A percentile compares a stretch with the other conserved stretches of the same genome.
These are phyloP conservation scores for Oryza glaberrima DNA, from an alignment of 176 grass and related monocot species.

Conservation along the genomic window DNA sequence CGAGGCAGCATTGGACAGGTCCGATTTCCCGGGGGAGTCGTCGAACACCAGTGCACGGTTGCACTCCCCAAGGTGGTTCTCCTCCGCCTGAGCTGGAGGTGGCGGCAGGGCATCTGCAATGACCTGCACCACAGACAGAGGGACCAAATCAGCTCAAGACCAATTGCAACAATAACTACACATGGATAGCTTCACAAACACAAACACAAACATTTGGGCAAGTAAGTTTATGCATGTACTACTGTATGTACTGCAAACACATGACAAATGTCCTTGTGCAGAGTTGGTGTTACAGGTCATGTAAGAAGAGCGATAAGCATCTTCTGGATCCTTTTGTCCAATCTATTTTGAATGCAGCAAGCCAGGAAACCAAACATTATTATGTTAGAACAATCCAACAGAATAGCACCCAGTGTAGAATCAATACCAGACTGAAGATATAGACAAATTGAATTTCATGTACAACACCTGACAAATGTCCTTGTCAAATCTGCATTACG, in stretches of 20 bases:
- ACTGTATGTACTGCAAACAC: neutral
- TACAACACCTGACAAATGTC: no score
- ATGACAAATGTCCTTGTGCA: neutral
- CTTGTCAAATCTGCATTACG: no score
- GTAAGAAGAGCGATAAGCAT: neutral
- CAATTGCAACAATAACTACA: neutral
- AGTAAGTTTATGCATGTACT: neutral
- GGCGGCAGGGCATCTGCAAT: conserved; percentile 35
- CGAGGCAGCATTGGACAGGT: conserved; percentile 32
- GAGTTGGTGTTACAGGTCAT: neutral
- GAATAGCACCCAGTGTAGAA: neutral
- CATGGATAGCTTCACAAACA: neutral
- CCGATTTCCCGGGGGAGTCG: conserved; percentile 73
- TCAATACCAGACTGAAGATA: neutral
- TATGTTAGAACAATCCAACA: neutral
- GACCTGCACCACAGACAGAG: conserved; percentile 14
- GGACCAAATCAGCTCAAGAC: neutral
- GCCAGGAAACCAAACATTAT: neutral
- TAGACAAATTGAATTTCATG: no score
- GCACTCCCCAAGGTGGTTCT: conserved; percentile 38
- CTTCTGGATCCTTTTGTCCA: neutral
- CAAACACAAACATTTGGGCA: neutral
- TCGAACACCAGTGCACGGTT: conserved; percentile 74
- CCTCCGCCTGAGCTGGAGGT: neutral
- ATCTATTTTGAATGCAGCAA: neutral